Conservation (phyloP, 441 rosid species). For the Pelargonium fulgidum region DNA sequence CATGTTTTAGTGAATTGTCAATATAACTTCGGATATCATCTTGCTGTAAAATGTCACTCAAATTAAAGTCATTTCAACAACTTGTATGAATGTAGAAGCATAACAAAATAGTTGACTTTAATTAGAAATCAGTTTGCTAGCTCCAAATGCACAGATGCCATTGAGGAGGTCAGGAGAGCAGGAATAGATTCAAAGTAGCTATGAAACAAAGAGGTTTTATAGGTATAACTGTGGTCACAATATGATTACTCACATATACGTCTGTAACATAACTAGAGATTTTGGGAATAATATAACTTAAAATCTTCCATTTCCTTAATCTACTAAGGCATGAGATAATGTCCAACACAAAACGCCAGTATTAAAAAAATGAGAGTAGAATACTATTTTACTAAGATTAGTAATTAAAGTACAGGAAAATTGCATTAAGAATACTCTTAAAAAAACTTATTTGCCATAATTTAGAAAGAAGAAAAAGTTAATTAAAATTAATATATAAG, state of each 20-base stretch:
- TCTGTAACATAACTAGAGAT: not conserved
- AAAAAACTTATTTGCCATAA: not conserved
- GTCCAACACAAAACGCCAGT: too few species aligned
- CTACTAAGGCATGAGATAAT: too few species aligned
- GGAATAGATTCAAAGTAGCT: not conserved
- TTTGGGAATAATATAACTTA: not conserved
- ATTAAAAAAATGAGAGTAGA: not conserved
- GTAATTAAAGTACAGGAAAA: not conserved
- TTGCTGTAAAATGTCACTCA: slow-evolving; percentile 55
- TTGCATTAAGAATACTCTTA: not conserved
- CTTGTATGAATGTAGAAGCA: slow-evolving; percentile 1
- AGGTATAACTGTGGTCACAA: not conserved
- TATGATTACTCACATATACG: not conserved
- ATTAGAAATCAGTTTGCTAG: not conserved
- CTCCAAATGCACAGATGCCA: not conserved
- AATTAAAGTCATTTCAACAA: slow-evolving; percentile 21
- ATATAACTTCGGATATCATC: slow-evolving; percentile 84
- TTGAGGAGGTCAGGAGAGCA: not conserved
- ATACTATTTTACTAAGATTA: not conserved
- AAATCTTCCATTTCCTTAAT: too few species aligned
- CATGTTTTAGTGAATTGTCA: slow-evolving; percentile 79
- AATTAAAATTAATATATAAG: not conserved
- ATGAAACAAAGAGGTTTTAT: slow-evolving; percentile 1
- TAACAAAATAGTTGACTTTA: not conserved
- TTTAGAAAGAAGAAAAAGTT: not conserved